Base-by-base conservation (phyloP, 2,329 filamentous ascomycete genomes). In the Microascus cirrosus region DNA sequence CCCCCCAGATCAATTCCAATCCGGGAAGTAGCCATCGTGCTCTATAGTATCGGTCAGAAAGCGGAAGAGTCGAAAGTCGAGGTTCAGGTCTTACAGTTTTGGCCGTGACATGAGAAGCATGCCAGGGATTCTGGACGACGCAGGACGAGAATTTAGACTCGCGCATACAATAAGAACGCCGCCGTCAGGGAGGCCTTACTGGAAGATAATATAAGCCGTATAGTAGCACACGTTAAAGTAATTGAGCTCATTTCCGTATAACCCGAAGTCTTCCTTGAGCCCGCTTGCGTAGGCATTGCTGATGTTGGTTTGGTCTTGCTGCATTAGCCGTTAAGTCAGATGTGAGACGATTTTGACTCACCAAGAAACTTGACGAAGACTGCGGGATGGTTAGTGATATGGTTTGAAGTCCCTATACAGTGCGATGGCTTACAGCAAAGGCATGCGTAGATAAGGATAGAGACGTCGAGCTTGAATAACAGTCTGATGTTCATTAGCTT, bases 181-280 rank as follows among this genome's bases (percentile, higher is more conserved):
- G n/a, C n/a, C 28, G 28, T 32, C 28, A 32, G 28, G 28, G 28
- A 4, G 28, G 28, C 28, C 28, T 32, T 32, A 32, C 39, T 74
- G 68, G 0, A 71, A 70, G 67, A 85, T 71, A 0, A 82, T 77
- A 61, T 86, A 86, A 8, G 83, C 83, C 0, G 81, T 74, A 0
- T 79, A 84, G 73, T 82, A 86, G 28, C 74, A 76, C 0, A 80
- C 77, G 55, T 67, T 68, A 59, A 74, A 66, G 58, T 81, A 77
- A 56, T 83, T 82, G 35, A 83, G 70, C 58, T 84, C 69, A 60
- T 83, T 83, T 1, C 74, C 72, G 53, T 77, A 74, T 22, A 83
- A 66, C 1, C 69, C 65, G 0, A 83, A 67, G 56, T 82, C 79
- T 62, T 81, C 76, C 64, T 81, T 74, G 77, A 72, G 72, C 3